These are phyloP conservation scores for Pythium biforme DNA, from an alignment of 352 stramenopile genomes.

Conservation along the genomic window DNA sequence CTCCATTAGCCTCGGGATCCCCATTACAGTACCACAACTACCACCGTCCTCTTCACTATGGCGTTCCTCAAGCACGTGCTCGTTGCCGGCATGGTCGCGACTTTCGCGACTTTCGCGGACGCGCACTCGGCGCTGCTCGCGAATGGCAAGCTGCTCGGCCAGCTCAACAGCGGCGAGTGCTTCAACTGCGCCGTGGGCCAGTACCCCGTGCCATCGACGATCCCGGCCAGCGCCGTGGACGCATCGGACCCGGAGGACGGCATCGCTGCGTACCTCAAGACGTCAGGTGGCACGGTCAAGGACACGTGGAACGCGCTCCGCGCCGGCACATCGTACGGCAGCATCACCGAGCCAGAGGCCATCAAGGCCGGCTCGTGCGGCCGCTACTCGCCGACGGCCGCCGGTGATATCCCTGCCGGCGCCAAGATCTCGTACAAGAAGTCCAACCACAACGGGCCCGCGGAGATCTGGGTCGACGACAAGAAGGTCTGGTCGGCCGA, in stretches of 20 bases:
- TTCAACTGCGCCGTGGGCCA: conserved; percentile 30
- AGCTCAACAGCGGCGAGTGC: conserved; percentile 29
- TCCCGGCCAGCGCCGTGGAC: conserved; percentile 24
- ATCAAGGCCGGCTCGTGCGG: conserved; percentile 24
- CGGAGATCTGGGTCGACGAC: conserved; percentile 26
- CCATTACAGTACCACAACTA: too few relatives aligned
- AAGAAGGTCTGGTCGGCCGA: conserved; percentile 22
- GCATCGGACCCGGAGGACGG: conserved; percentile 17
- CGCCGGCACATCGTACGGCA: conserved; percentile 21
- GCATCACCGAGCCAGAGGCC: conserved; percentile 14
- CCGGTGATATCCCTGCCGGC: conserved; percentile 14
- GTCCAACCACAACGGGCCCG: conserved; percentile 31
- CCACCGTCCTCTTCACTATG: conserved; percentile 2
- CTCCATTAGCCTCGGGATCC: conserved; percentile 1
- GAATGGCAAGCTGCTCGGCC: conserved; percentile 27
- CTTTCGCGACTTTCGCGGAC: conserved; percentile 10
- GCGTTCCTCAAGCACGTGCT: conserved; percentile 15
- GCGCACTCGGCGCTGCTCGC: conserved; percentile 22
- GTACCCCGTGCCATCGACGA: conserved; percentile 20
- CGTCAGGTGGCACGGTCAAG: conserved; percentile 19
- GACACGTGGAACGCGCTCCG: conserved; percentile 23
- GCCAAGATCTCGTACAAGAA: conserved; percentile 30
- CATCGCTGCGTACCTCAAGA: conserved; percentile 25
- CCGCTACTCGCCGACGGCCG: conserved; percentile 21
- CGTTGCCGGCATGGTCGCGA: conserved; percentile 1